Conservation (phyloP, 352 stramenopile species). For the Pythium oligandrum region DNA sequence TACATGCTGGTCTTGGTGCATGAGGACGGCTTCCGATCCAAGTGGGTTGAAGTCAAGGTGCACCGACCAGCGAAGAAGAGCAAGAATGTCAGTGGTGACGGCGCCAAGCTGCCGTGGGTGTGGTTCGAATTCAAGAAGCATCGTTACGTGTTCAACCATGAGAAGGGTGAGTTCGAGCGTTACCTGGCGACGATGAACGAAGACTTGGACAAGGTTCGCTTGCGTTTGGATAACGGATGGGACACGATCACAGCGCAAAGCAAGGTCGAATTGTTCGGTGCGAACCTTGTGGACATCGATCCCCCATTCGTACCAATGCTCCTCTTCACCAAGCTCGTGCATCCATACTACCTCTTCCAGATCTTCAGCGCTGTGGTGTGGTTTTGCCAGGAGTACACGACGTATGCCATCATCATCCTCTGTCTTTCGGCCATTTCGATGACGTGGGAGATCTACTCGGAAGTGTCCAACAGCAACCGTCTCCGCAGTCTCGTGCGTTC, state of each 20-base stretch:
- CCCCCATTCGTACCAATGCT: conserved; percentile 26
- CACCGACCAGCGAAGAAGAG: conserved; percentile 11
- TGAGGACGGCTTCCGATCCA: conserved; percentile 24
- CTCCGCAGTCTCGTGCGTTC: conserved; percentile 37
- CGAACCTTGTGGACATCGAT: conserved; percentile 40
- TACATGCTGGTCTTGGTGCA: conserved; percentile 41
- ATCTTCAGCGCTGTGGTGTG: conserved; percentile 46
- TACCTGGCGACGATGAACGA: conserved; percentile 37
- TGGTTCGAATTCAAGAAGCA: conserved; percentile 76
- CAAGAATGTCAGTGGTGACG: conserved; percentile 10
- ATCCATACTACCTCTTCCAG: conserved; percentile 65
- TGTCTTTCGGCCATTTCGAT: conserved; percentile 33
- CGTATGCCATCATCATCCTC: conserved; percentile 43
- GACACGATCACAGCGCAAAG: conserved; percentile 7
- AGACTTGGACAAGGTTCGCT: conserved; percentile 16
- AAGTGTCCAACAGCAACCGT: conserved; percentile 37
- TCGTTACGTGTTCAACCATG: conserved; percentile 52
- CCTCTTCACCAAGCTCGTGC: conserved; percentile 48
- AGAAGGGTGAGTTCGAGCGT: conserved; percentile 42
- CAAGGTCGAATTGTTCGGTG: conserved; percentile 32
- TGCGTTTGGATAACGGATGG: conserved; percentile 25
- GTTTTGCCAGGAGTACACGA: conserved; percentile 36
- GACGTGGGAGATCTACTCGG: conserved; percentile 42
- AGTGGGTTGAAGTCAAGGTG: conserved; percentile 34
- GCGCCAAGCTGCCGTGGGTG: conserved; percentile 25